Evolutionary conservation across 148 eudicot species (phyloP).

Genomic region (Diospyros kaki): DNA sequence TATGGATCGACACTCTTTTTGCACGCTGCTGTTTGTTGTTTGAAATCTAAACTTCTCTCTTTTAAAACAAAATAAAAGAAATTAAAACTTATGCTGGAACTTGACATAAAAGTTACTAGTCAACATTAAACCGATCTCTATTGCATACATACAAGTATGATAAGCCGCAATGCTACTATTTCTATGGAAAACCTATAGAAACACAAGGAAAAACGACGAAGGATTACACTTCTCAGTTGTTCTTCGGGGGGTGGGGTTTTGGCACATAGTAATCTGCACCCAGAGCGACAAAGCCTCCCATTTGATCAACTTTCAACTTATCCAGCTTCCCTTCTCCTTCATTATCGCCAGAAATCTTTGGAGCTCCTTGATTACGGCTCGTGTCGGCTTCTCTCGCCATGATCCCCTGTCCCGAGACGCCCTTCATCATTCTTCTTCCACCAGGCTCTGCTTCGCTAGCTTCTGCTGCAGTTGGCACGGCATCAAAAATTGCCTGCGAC

Average conservation of each 20-base stretch:
- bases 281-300: constrained; percentile 16
- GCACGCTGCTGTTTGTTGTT: too few relatives aligned
- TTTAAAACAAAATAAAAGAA: too few relatives aligned
- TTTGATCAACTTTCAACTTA: neutral
- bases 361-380: neutral
- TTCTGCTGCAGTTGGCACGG: neutral
- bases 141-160: constrained; percentile 16
- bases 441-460: neutral
- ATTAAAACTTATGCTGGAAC: neutral
- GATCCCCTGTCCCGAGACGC: neutral
- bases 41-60: too few relatives aligned
- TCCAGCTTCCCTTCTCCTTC: constrained; percentile 11
- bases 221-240: constrained; percentile 15
- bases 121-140: constrained; percentile 3
- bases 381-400: neutral
- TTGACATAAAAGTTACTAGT: neutral
- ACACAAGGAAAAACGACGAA: neutral
- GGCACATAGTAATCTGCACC: constrained; percentile 30
- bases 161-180: constrained; percentile 1
- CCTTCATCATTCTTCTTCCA: constrained; percentile 23
- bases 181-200: neutral
- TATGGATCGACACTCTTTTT: too few relatives aligned
- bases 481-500: constrained; percentile 7
- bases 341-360: constrained; percentile 17
- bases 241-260: constrained; percentile 32